Percentiles rank a stretch among this genome's conserved stretches.
Evolutionary conservation across 371 early-diverging fungal genomes (phyloP).

Genomic region (Batkoa obscura): DNA sequence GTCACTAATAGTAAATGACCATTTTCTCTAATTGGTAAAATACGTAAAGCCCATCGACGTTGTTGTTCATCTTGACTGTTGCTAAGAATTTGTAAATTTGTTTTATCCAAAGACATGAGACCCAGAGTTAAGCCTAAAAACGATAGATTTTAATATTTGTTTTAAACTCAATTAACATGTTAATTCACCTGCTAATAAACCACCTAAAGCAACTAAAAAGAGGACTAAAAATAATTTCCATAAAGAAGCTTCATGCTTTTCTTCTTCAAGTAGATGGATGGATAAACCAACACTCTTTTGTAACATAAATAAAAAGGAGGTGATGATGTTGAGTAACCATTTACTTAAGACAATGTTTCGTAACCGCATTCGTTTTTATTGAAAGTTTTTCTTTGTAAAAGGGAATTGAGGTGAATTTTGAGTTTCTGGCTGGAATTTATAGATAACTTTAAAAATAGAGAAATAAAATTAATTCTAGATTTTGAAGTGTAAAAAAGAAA

Average conservation of each 20-base stretch:
- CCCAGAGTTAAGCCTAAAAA: constrained; percentile 53
- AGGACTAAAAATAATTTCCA: background rate
- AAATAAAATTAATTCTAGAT: too few relatives aligned
- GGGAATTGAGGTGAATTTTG: too few relatives aligned
- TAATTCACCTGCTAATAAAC: constrained; percentile 55
- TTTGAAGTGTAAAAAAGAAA: too few relatives aligned
- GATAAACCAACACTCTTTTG: background rate
- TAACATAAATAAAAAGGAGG: too few relatives aligned
- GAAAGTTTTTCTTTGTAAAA: too few relatives aligned
- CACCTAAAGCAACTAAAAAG: constrained; percentile 46
- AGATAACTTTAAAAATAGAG: too few relatives aligned
- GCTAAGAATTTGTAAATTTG: constrained; percentile 41
- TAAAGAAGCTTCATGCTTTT: background rate
- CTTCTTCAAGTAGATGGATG: too few relatives aligned
- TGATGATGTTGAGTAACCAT: too few relatives aligned
- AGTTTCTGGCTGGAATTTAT: too few relatives aligned
- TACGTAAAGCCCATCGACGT: constrained; percentile 36
- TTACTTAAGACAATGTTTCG: too few relatives aligned
- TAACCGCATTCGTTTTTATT: too few relatives aligned
- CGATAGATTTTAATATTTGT: background rate
- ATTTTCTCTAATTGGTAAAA: constrained; percentile 46
- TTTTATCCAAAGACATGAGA: constrained; percentile 52
- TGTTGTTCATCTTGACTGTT: constrained; percentile 36
- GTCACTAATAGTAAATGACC: constrained; percentile 66
- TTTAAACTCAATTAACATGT: background rate